A percentile compares a stretch with the other conserved stretches of the same genome.
phyloP scores from a whole-genome alignment of 257 asterid species.

The Gardenia jasminoides region DNA sequence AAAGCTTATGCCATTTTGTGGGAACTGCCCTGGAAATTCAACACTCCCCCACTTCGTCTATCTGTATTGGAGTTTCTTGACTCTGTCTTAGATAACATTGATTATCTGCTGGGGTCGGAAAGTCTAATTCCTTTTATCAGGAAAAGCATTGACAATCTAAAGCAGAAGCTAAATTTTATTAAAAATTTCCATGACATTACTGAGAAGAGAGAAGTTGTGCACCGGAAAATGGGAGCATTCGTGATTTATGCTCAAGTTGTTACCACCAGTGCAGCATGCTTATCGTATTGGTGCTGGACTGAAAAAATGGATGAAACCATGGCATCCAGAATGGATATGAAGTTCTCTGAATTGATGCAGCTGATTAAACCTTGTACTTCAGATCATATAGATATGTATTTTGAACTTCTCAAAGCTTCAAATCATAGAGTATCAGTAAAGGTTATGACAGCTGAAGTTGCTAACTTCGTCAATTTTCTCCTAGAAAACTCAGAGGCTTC shows the following conservation, averaged over 20 bases:
- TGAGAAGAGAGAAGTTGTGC: neutral
- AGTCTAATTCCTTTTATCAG: neutral
- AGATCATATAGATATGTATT: neutral
- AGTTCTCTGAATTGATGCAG: constrained; percentile 1
- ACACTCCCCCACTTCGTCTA: neutral
- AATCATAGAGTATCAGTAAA: no score
- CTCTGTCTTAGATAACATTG: neutral
- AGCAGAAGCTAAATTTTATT: neutral
- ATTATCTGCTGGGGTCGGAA: neutral
- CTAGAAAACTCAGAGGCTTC: neutral
- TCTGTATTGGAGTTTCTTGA: neutral
- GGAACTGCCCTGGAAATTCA: neutral
- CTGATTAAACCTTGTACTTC: neutral
- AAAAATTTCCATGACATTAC: neutral
- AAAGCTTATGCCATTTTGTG: constrained; percentile 3
- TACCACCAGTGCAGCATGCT: neutral
- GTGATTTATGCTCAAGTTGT: neutral
- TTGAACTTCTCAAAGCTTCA: neutral
- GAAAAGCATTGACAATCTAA: neutral
- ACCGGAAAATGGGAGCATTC: neutral
- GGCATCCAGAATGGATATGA: neutral
- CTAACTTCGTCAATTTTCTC: neutral
- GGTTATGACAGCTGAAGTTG: neutral
- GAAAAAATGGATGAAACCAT: neutral
- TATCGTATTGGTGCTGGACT: neutral